phyloP scores from a whole-genome alignment of 2,329 filamentous ascomycete genomes.

The Penicillium sp. region DNA sequence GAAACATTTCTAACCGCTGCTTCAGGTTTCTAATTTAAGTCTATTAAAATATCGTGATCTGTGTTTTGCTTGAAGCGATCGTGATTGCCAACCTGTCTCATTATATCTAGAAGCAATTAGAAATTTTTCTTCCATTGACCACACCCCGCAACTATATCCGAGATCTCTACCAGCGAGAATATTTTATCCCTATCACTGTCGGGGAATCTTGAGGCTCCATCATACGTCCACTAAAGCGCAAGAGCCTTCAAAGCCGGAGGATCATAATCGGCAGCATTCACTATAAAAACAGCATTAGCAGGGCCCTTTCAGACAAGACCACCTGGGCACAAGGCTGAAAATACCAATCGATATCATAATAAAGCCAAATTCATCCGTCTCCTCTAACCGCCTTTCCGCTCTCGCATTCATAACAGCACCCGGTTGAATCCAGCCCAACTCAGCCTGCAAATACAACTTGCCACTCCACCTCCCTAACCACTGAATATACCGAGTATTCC shows the following conservation, averaged over 20 bases:
- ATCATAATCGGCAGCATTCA: slow-evolving; percentile 6
- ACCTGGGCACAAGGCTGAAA: neutral
- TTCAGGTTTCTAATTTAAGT: neutral
- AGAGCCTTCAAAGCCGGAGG: slow-evolving; percentile 3
- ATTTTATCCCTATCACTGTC: too few relatives aligned
- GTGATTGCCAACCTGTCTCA: neutral
- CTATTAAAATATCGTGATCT: neutral
- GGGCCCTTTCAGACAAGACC: neutral
- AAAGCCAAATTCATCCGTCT: slow-evolving; percentile 48
- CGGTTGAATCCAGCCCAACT: slow-evolving; percentile 12
- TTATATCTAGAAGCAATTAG: neutral
- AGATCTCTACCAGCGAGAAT: too few relatives aligned
- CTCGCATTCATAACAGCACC: slow-evolving; percentile 36
- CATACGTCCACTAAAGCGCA: neutral
- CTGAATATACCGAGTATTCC: slow-evolving; percentile 35
- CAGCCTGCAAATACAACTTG: slow-evolving; percentile 6
- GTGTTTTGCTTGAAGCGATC: neutral
- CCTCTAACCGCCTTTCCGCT: slow-evolving; percentile 47
- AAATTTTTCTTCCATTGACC: neutral
- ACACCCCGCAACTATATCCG: too few relatives aligned
- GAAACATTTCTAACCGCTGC: neutral
- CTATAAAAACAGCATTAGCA: neutral
- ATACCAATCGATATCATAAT: slow-evolving; percentile 45
- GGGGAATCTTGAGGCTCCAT: too few relatives aligned
- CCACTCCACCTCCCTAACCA: slow-evolving; percentile 13